Conservation (phyloP, 179 eudicot species). For the Silene coronaria region DNA sequence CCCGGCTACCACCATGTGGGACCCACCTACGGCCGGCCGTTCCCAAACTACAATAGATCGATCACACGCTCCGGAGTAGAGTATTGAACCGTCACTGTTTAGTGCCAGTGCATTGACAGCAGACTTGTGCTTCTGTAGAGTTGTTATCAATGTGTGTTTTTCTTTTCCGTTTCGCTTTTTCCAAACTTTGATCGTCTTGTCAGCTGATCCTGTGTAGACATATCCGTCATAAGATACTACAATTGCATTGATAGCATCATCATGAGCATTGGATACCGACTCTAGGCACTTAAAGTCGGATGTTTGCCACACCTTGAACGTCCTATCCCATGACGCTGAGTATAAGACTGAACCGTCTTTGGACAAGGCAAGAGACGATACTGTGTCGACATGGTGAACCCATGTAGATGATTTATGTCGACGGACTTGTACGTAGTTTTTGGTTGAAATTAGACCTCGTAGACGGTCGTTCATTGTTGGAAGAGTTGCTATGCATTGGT, state of each 20-base stretch:
- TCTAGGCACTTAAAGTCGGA: constrained; percentile 48
- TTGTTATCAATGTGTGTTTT: constrained; percentile 40
- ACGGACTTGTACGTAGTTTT: constrained; percentile 54
- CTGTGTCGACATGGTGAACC: constrained; percentile 82
- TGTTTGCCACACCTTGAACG: constrained; percentile 54
- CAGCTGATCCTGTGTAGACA: constrained; percentile 81
- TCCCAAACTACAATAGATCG: constrained; percentile 89
- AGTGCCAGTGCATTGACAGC: constrained; percentile 80
- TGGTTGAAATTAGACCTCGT: constrained; percentile 33
- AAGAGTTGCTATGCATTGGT: constrained; percentile 50
- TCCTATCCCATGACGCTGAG: constrained; percentile 79
- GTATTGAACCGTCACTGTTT: constrained; percentile 41
- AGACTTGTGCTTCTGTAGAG: constrained; percentile 76
- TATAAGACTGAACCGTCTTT: constrained; percentile 42
- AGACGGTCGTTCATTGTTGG: constrained; percentile 67
- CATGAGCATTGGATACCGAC: constrained; percentile 52
- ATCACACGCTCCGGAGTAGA: constrained; percentile 89
- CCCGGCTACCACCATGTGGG: constrained; percentile 68
- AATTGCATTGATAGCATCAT: constrained; percentile 70
- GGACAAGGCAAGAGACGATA: constrained; percentile 53
- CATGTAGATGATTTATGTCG: constrained; percentile 60
- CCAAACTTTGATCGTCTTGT: constrained; percentile 68
- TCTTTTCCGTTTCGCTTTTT: constrained; percentile 28
- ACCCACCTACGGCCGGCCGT: constrained; percentile 33
- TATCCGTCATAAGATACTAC: constrained; percentile 45